Percentiles rank a stretch among this genome's conserved stretches.
Evolutionary conservation across 2,329 filamentous ascomycete genomes (phyloP).

Genomic region (Arthrobotrys iridis): DNA sequence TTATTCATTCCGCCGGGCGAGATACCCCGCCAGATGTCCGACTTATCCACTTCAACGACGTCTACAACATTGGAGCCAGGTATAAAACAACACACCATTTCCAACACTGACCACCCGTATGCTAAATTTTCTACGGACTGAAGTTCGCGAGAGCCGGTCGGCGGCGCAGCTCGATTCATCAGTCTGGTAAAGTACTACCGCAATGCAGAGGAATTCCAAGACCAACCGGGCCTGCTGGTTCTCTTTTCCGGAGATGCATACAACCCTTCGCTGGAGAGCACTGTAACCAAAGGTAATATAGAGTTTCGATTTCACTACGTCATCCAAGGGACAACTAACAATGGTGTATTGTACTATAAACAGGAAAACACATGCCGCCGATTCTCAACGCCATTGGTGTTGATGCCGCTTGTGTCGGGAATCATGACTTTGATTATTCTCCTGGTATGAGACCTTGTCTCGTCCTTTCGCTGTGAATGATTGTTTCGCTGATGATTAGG

Average conservation of each 20-base stretch:
- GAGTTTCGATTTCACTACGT: background rate
- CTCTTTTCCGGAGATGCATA: slow-evolving; percentile 93
- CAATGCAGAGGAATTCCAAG: slow-evolving; percentile 68
- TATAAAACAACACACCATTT: slow-evolving; percentile 55
- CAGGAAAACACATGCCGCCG: slow-evolving; percentile 80
- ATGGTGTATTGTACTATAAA: background rate
- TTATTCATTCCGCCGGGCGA: slow-evolving; percentile 57
- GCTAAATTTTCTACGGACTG: slow-evolving; percentile 51
- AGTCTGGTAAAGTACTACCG: slow-evolving; percentile 80
- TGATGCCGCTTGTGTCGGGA: slow-evolving; percentile 72
- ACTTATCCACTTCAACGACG: slow-evolving; percentile 91
- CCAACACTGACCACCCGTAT: slow-evolving; percentile 2
- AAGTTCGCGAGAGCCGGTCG: slow-evolving; percentile 80
- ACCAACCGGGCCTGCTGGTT: slow-evolving; percentile 74
- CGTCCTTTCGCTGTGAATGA: background rate
- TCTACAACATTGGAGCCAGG: slow-evolving; percentile 81
- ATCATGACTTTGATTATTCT: slow-evolving; percentile 93
- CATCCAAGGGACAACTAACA: background rate
- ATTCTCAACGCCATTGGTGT: slow-evolving; percentile 81
- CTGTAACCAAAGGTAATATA: slow-evolving; percentile 79
- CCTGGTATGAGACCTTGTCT: slow-evolving; percentile 77
- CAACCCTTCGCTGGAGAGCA: slow-evolving; percentile 88
- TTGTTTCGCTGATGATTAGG: background rate
- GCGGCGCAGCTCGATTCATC: slow-evolving; percentile 83
- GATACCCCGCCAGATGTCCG: slow-evolving; percentile 74